phyloP scores from a whole-genome alignment of 2,329 filamentous ascomycete genomes.

The Diaporthe ampelina region DNA sequence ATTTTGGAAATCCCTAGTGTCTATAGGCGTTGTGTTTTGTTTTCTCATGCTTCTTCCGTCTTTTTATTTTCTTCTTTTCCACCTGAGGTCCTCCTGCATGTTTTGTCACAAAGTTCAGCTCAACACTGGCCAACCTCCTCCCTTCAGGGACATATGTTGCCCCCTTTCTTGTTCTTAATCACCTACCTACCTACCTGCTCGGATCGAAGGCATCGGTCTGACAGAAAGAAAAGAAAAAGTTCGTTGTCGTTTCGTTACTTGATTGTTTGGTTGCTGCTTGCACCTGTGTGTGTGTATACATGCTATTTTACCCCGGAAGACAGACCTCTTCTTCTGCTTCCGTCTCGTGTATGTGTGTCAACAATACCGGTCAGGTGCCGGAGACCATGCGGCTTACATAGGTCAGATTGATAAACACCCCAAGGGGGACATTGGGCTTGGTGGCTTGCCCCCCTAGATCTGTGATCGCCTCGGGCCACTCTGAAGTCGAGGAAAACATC shows the following conservation, averaged over 20 bases:
- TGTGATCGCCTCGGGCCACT: not conserved
- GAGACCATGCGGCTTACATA: slow-evolving; percentile 10
- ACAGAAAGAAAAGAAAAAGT: slow-evolving; percentile 19
- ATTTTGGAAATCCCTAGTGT: slow-evolving; percentile 34
- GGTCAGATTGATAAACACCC: slow-evolving; percentile 13
- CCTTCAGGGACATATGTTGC: not conserved
- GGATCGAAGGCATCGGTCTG: not conserved
- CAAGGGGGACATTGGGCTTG: not conserved
- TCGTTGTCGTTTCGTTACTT: not conserved
- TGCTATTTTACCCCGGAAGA: not conserved
- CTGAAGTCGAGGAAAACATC: not conserved
- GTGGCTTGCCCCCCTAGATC: not conserved
- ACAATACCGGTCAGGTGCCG: not conserved
- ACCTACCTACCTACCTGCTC: not conserved
- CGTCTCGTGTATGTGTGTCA: not conserved
- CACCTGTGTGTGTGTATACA: not conserved
- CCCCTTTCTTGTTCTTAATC: not conserved
- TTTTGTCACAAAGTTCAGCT: not conserved
- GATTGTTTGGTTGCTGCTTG: not conserved
- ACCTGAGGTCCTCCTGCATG: not conserved
- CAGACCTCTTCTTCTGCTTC: not conserved
- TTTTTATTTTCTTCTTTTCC: not conserved
- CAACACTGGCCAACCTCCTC: not conserved
- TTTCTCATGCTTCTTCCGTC: not conserved
- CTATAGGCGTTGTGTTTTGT: slow-evolving; percentile 13